Conservation (phyloP, 2,329 filamentous ascomycete genomes). For the Grosmannia clavigera region DNA sequence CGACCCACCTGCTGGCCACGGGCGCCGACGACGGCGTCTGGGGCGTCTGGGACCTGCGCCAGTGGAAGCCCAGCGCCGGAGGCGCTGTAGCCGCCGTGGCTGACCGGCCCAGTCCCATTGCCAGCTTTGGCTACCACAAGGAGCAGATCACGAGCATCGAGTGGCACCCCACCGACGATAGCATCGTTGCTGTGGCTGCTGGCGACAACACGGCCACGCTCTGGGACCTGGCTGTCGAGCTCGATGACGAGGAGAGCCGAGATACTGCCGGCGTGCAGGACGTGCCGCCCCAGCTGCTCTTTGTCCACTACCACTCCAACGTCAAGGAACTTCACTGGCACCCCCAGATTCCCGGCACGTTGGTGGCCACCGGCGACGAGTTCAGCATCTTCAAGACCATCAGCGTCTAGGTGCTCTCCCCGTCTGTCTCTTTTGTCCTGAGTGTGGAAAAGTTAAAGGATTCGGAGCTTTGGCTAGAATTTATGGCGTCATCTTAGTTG, state of each 20-base stretch:
- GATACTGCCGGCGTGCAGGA: conserved; percentile 79
- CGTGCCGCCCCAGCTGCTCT: conserved; percentile 86
- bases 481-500: too few relatives aligned
- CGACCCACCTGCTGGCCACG: conserved; percentile 77
- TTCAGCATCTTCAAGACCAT: conserved; percentile 83
- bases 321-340: conserved; percentile 98
- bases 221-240: conserved; percentile 92
- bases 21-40: conserved; percentile 89
- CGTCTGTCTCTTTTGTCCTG: not conserved
- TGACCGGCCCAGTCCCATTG: conserved; percentile 60
- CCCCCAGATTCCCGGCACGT: conserved; percentile 78
- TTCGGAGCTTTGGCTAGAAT: too few relatives aligned
- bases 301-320: conserved; percentile 91
- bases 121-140: conserved; percentile 88
- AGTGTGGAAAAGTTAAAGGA: not conserved
- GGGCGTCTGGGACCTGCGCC: conserved; percentile 90
- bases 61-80: conserved; percentile 64
- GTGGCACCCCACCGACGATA: conserved; percentile 97
- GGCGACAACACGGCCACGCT: conserved; percentile 90
- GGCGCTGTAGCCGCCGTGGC: conserved; percentile 21
- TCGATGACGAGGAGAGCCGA: conserved; percentile 93
- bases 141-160: conserved; percentile 93
- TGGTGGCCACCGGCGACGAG: conserved; percentile 82
- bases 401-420: conserved; percentile 42
- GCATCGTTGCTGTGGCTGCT: conserved; percentile 81